A percentile compares a stretch with the other conserved stretches of the same genome.
phyloP scores from a whole-genome alignment of 805 yeast genomes.

The Candida taoyuanica region DNA sequence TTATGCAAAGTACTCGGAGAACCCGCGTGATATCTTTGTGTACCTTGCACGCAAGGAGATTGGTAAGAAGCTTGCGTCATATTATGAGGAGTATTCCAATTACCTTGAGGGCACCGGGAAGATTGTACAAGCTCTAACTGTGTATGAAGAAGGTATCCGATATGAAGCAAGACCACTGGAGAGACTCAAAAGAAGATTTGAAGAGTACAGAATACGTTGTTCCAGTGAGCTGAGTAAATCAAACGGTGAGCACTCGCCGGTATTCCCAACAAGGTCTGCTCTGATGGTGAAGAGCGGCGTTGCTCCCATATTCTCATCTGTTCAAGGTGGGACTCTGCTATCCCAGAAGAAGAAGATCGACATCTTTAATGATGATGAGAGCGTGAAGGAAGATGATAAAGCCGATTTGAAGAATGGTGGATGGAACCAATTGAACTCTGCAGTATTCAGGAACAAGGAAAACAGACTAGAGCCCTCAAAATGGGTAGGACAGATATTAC shows the following conservation, averaged over 20 bases:
- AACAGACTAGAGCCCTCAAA: conserved; percentile 49
- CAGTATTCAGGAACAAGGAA: conserved; percentile 55
- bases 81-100: conserved; percentile 75
- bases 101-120: conserved; percentile 49
- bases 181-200: conserved; percentile 39
- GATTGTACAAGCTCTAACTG: conserved; percentile 49
- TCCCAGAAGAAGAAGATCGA: conserved; percentile 19
- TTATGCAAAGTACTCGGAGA: conserved; percentile 62
- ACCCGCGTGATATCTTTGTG: conserved; percentile 65
- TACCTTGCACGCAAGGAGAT: conserved; percentile 69
- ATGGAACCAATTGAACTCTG: conserved; percentile 47
- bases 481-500: conserved; percentile 61
- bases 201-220: conserved; percentile 29
- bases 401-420: conserved; percentile 25
- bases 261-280: conserved; percentile 30
- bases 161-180: conserved; percentile 60
- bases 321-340: conserved; percentile 5
- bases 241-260: conserved; percentile 33
- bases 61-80: conserved; percentile 61
- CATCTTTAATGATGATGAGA: conserved; percentile 17
- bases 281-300: conserved; percentile 39
- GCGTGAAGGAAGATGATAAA: conserved; percentile 14
- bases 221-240: conserved; percentile 2
- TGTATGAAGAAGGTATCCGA: conserved; percentile 55
- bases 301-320: conserved; percentile 14